Evolutionary conservation across 1,284 basidiomycete species (phyloP).

Genomic region (Lignosus rhinocerotis): DNA sequence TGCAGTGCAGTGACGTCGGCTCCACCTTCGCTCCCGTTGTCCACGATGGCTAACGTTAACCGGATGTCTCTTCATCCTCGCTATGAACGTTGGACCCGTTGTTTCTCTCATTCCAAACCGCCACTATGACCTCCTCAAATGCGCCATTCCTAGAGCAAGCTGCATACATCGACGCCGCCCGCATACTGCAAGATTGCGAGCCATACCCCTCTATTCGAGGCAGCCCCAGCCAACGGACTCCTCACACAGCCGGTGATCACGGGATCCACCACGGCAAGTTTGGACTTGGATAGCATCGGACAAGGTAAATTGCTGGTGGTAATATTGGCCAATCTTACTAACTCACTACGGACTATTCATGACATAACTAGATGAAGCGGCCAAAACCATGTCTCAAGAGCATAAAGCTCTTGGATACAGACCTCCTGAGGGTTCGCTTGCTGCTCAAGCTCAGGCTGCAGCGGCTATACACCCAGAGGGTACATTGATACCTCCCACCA

Average conservation of each 20-base stretch:
- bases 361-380: background rate
- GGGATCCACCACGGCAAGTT: constrained; percentile 2
- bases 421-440: constrained; percentile 32
- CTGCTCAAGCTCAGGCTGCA: constrained; percentile 30
- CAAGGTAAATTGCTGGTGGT: background rate
- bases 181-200: constrained; percentile 4
- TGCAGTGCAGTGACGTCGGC: background rate
- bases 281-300: constrained; percentile 4
- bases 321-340: too few relatives aligned
- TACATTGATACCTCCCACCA: constrained; percentile 7
- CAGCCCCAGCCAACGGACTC: background rate
- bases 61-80: background rate
- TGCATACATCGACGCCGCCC: constrained; percentile 5
- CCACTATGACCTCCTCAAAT: constrained; percentile 5
- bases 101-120: too few relatives aligned
- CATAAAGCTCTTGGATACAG: constrained; percentile 33
- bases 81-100: background rate
- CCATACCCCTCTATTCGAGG: background rate
- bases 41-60: background rate
- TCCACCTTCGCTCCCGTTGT: background rate
- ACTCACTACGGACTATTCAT: too few relatives aligned
- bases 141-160: constrained; percentile 8
- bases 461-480: constrained; percentile 26
- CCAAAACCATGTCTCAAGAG: background rate
- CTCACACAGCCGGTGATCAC: background rate